Conservation (phyloP, 2,329 filamentous ascomycete species). For the Aspergillus pseudoterreus region DNA sequence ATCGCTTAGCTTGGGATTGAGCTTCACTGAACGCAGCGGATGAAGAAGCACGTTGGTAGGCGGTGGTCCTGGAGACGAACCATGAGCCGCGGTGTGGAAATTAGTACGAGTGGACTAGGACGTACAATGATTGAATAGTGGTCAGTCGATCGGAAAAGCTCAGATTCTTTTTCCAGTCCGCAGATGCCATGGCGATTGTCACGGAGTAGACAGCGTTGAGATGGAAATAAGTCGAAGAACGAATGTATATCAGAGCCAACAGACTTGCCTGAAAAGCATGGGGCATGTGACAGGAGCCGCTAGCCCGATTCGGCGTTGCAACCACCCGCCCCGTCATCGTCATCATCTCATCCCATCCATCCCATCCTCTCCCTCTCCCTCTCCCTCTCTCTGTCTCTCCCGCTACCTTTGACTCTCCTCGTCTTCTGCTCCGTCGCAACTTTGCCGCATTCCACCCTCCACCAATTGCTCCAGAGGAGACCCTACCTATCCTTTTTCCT, state of each 20-base stretch:
- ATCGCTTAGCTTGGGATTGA: constrained; percentile 57
- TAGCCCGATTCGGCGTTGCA: neutral
- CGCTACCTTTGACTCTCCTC: neutral
- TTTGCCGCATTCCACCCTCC: constrained; percentile 2
- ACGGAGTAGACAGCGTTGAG: neutral
- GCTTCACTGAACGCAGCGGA: constrained; percentile 46
- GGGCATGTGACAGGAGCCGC: neutral
- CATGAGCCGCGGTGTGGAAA: neutral
- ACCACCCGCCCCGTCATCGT: neutral
- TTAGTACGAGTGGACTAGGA: neutral
- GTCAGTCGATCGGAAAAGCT: constrained; percentile 60
- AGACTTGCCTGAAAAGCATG: neutral
- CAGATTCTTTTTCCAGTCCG: constrained; percentile 50
- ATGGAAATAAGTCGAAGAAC: neutral
- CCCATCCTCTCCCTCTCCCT: neutral
- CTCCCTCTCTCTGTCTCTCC: neutral
- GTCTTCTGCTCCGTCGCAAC: neutral
- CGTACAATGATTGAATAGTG: constrained; percentile 61
- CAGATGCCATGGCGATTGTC: constrained; percentile 37
- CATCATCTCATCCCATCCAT: neutral
- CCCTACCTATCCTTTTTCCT: constrained; percentile 13
- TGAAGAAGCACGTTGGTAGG: constrained; percentile 46
- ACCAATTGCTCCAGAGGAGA: neutral
- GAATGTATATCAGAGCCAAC: neutral
- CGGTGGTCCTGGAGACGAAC: constrained; percentile 40